Evolutionary conservation across 345 rosid species (phyloP).

Genomic region (Melastoma malabathricum): DNA sequence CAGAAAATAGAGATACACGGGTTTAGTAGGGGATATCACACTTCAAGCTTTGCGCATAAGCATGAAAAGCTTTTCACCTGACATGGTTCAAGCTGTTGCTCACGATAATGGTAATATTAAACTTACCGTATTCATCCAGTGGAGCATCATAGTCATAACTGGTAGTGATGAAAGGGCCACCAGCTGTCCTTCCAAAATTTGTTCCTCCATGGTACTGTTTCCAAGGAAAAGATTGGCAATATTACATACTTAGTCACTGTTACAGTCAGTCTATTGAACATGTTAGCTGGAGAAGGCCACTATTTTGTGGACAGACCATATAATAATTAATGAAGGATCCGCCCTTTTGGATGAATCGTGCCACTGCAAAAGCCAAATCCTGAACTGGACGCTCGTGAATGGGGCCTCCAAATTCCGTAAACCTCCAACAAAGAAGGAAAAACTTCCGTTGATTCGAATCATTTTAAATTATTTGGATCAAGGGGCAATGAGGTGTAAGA

Average conservation of each 20-base stretch:
- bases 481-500: neutral
- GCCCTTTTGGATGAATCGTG: constrained; percentile 88
- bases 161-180: constrained; percentile 94
- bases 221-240: neutral
- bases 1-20: constrained; percentile 6
- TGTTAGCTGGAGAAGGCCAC: too few species aligned
- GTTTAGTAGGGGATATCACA: constrained; percentile 8
- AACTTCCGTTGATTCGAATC: too few species aligned
- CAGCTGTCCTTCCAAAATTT: constrained; percentile 94
- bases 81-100: neutral
- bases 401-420: constrained; percentile 90
- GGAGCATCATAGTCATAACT: constrained; percentile 99
- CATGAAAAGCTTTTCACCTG: too few species aligned
- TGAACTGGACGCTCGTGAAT: constrained; percentile 88
- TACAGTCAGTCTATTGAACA: too few species aligned
- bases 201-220: constrained; percentile 98
- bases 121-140: constrained; percentile 88
- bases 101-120: neutral
- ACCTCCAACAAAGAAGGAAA: constrained; percentile 31
- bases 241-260: neutral
- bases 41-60: neutral
- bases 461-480: too few species aligned
- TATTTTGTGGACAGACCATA: constrained; percentile 39
- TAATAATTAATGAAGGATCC: constrained; percentile 94
- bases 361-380: constrained; percentile 95